Conservation (phyloP, 2,329 filamentous ascomycete genomes). For the Westerdykella sp. region DNA sequence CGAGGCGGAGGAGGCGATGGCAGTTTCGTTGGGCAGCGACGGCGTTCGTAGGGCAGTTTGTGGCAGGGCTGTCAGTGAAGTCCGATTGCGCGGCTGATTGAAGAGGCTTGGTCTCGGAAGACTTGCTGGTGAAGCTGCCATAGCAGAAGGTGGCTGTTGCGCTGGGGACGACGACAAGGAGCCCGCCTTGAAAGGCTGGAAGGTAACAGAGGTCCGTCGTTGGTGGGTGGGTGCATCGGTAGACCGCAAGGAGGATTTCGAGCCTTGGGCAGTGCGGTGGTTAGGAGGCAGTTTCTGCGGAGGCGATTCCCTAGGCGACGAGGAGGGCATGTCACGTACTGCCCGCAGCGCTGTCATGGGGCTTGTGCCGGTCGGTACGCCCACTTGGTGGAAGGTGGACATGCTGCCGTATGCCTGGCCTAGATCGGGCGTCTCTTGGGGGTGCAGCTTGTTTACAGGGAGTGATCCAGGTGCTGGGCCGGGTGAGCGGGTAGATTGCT, state of each 20-base stretch:
- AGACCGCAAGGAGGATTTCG: slow-evolving; percentile 46
- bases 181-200: slow-evolving; percentile 93
- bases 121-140: slow-evolving; percentile 43
- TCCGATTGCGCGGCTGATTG: slow-evolving; percentile 58
- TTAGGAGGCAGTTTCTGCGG: slow-evolving; percentile 46
- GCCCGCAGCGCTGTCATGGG: slow-evolving; percentile 77
- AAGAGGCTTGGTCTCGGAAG: slow-evolving; percentile 28
- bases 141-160: slow-evolving; percentile 44
- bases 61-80: slow-evolving; percentile 68
- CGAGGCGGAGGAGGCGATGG: slow-evolving; percentile 59
- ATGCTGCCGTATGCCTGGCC: slow-evolving; percentile 83
- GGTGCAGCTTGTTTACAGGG: slow-evolving; percentile 53
- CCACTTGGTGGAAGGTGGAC: slow-evolving; percentile 79
- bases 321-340: slow-evolving; percentile 51
- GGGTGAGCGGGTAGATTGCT: slow-evolving; percentile 55
- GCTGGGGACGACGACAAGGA: slow-evolving; percentile 85
- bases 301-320: slow-evolving; percentile 47
- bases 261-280: slow-evolving; percentile 41
- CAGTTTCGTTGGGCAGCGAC: slow-evolving; percentile 55
- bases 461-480: slow-evolving; percentile 65
- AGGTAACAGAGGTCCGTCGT: slow-evolving; percentile 77
- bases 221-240: slow-evolving; percentile 48
- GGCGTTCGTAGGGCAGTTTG: slow-evolving; percentile 65
- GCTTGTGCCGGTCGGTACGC: slow-evolving; percentile 69
- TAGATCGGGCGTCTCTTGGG: slow-evolving; percentile 50